Conservation (phyloP, 768 basidiomycete species). For the Dacryopinax spathularia region DNA sequence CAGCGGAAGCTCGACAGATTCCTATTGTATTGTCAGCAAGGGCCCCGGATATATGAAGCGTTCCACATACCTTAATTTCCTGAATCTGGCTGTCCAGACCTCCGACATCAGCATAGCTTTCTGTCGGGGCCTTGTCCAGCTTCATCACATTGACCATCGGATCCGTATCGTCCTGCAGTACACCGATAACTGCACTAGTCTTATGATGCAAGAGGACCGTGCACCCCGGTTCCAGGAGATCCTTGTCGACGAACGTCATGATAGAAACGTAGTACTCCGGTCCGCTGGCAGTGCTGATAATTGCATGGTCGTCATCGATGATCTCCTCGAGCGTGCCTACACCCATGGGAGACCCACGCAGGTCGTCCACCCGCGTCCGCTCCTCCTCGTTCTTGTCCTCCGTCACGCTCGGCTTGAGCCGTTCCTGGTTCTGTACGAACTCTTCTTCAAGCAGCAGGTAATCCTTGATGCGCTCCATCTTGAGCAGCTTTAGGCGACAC, state of each 20-base stretch:
- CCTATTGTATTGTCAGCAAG: constrained; percentile 32
- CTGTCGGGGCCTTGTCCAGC: constrained; percentile 95
- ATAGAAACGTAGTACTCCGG: constrained; percentile 96
- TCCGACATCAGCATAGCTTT: constrained; percentile 97
- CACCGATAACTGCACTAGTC: constrained; percentile 86
- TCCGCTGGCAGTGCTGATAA: constrained; percentile 85
- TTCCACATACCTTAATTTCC: constrained; percentile 73
- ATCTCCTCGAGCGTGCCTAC: constrained; percentile 97
- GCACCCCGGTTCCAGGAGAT: constrained; percentile 89
- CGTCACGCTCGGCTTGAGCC: constrained; percentile 71
- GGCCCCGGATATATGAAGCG: constrained; percentile 4
- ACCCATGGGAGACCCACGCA: constrained; percentile 94
- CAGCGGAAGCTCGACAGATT: constrained; percentile 93
- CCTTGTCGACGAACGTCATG: constrained; percentile 97
- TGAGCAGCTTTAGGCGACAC: constrained; percentile 86
- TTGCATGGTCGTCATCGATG: constrained; percentile 98
- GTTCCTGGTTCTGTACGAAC: constrained; percentile 84
- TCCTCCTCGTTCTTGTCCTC: constrained; percentile 97
- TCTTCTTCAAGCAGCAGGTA: constrained; percentile 92
- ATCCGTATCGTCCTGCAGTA: constrained; percentile 86
- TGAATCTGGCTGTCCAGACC: constrained; percentile 94
- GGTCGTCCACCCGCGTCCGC: constrained; percentile 78
- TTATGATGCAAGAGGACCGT: constrained; percentile 92
- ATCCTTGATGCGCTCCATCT: constrained; percentile 97
- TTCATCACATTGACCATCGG: constrained; percentile 98